Evolutionary conservation across 73 alveolate genomes (phyloP).

Genomic region (Paramecium tetraurelia): DNA sequence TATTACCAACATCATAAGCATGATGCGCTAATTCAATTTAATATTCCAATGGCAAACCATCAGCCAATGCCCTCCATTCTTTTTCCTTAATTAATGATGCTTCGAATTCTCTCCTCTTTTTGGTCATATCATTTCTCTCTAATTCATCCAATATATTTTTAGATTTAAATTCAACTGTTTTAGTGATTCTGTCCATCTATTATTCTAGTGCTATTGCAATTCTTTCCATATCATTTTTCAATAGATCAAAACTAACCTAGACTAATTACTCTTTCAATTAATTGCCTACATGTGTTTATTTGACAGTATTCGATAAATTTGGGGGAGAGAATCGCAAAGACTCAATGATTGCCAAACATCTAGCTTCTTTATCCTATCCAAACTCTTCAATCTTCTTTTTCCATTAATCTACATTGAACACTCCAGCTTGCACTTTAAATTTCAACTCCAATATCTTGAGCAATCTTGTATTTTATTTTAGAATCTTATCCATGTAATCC

Average conservation of each 20-base stretch:
- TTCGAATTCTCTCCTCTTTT: constrained; percentile 84
- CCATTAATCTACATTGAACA: constrained; percentile 93
- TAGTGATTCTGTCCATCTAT: constrained; percentile 81
- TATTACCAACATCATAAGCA: constrained; percentile 78
- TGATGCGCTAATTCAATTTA: constrained; percentile 90
- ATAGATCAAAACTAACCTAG: constrained; percentile 77
- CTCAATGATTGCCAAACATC: constrained; percentile 78
- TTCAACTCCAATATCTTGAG: constrained; percentile 64
- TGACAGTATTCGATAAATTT: constrained; percentile 70
- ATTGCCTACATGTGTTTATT: constrained; percentile 73
- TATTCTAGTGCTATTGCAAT: constrained; percentile 90
- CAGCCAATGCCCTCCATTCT: constrained; percentile 88
- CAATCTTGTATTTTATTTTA: background rate
- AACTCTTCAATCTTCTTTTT: constrained; percentile 97
- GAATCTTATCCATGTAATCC: constrained; percentile 33
- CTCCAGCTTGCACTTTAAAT: constrained; percentile 87
- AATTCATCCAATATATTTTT: constrained; percentile 78
- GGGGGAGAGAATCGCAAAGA: constrained; percentile 80
- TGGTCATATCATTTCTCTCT: constrained; percentile 85
- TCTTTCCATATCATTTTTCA: constrained; percentile 88
- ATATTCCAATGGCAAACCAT: constrained; percentile 91
- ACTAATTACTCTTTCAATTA: constrained; percentile 74
- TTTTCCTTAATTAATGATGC: constrained; percentile 87
- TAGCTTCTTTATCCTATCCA: constrained; percentile 70
- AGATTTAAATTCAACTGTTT: constrained; percentile 70